phyloP scores from a whole-genome alignment of 768 basidiomycete species.

The Boletus rubescentipes region DNA sequence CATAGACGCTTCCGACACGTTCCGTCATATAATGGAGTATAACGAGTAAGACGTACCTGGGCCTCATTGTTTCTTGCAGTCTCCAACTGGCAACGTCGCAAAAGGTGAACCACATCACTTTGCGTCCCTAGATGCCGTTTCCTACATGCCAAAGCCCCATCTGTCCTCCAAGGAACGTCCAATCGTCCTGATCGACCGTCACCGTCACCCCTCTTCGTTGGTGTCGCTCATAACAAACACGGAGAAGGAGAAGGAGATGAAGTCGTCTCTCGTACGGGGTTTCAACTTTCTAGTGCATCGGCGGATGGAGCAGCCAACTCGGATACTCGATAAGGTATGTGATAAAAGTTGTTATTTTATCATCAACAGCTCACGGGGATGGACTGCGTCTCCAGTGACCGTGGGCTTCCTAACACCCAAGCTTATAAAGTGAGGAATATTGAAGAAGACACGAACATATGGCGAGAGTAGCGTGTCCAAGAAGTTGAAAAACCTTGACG shows the following conservation, averaged over 20 bases:
- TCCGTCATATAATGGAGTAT: constrained; percentile 77
- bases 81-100: constrained; percentile 58
- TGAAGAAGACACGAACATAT: constrained; percentile 24
- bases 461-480: constrained; percentile 46
- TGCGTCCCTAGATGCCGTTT: constrained; percentile 65
- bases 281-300: no score
- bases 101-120: constrained; percentile 55
- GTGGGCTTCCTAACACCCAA: not conserved
- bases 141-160: constrained; percentile 64
- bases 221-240: constrained; percentile 45
- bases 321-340: constrained; percentile 74
- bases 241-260: constrained; percentile 70
- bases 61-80: constrained; percentile 88
- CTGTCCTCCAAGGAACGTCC: constrained; percentile 82
- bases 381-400: not conserved
- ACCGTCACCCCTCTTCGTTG: constrained; percentile 87
- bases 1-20: constrained; percentile 85
- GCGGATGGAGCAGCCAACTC: constrained; percentile 79
- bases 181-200: constrained; percentile 87
- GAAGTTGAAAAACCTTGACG: constrained; percentile 49
- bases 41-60: constrained; percentile 75
- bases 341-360: constrained; percentile 71
- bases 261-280: constrained; percentile 86
- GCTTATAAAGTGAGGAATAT: constrained; percentile 20
- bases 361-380: constrained; percentile 45